These are phyloP conservation scores for Hanseniaspora mollemarum DNA, from an alignment of 805 yeast species.

Conservation along the genomic window DNA sequence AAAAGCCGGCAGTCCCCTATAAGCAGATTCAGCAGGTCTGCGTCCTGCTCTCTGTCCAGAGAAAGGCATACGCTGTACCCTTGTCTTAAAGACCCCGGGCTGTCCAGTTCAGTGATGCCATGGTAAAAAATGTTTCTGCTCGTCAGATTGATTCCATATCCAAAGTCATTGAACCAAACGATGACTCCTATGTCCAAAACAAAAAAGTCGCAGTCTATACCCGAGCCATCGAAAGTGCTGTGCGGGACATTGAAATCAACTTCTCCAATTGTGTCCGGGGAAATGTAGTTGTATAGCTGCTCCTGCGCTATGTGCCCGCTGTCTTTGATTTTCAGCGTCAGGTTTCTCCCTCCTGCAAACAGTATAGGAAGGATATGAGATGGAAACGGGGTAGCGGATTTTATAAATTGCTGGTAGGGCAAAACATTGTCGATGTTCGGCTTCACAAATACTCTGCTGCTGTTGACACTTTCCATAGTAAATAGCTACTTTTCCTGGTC, in stretches of 20 bases:
- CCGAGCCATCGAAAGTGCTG: neutral
- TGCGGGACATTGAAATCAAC: neutral
- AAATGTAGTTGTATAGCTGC: neutral
- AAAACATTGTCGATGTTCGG: conserved; percentile 33
- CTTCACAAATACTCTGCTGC: conserved; percentile 23
- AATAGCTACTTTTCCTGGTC: conserved; percentile 27
- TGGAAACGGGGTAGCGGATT: conserved; percentile 25
- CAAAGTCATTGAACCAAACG: conserved; percentile 32
- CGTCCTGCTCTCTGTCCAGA: neutral
- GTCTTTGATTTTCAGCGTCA: conserved; percentile 21
- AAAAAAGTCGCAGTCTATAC: conserved; percentile 28
- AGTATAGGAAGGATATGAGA: conserved; percentile 24
- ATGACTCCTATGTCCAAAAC: conserved; percentile 31
- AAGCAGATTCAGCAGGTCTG: conserved; percentile 4
- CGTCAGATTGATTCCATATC: conserved; percentile 32
- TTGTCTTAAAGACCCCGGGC: neutral
- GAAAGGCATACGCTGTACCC: conserved; percentile 8
- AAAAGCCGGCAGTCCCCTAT: conserved; percentile 5
- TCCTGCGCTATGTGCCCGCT: conserved; percentile 12
- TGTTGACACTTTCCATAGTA: conserved; percentile 16
- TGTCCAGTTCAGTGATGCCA: conserved; percentile 21
- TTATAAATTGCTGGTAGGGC: conserved; percentile 25
- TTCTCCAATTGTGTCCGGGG: conserved; percentile 3
- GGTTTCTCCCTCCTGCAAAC: conserved; percentile 35
- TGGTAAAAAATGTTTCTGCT: conserved; percentile 29